Conservation (phyloP, 257 asterid genomes). For the Capsicum chinense region DNA sequence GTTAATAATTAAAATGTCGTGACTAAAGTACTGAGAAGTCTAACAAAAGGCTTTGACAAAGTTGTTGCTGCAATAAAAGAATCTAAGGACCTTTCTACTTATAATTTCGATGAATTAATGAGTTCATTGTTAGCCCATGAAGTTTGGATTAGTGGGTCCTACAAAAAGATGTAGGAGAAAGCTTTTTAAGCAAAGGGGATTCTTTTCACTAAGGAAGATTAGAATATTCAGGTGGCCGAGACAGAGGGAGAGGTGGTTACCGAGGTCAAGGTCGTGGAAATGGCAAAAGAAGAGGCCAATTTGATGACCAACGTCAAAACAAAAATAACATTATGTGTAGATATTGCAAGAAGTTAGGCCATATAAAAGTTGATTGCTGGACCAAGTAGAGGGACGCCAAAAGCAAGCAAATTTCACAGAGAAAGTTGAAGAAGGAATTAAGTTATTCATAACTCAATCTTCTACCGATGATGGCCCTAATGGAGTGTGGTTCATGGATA, state of each 20-base stretch:
- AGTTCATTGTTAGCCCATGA: no score
- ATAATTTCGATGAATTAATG: no score
- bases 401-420: conserved; percentile 13
- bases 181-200: neutral
- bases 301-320: neutral
- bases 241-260: neutral
- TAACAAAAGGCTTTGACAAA: no score
- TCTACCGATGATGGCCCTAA: no score
- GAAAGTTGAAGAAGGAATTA: conserved; percentile 16
- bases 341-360: conserved; percentile 20
- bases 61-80: no score
- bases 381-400: neutral
- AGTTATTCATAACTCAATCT: conserved; percentile 28
- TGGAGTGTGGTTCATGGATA: neutral
- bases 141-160: no score
- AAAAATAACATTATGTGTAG: conserved; percentile 8
- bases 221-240: neutral
- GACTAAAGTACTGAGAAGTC: no score
- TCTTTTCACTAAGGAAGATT: no score
- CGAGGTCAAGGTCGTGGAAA: neutral
- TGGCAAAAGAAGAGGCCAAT: neutral
- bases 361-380: conserved; percentile 27
- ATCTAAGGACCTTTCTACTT: no score
- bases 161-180: no score
- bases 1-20: no score